Conservation (phyloP, 441 rosid species). For the Geranium incanum region DNA sequence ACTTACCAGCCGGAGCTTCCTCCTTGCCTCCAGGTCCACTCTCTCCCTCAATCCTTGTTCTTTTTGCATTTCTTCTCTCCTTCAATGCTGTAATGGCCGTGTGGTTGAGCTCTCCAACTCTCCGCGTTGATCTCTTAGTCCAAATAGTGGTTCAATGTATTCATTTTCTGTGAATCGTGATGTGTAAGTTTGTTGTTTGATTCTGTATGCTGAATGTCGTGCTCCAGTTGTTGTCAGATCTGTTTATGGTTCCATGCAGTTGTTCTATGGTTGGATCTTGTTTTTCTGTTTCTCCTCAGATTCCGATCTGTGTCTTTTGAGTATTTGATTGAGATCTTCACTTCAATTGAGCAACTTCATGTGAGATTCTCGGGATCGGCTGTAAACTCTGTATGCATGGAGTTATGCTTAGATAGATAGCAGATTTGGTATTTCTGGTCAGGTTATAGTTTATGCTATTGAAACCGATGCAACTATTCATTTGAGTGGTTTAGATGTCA, state of each 20-base stretch:
- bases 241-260: background rate
- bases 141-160: background rate
- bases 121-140: background rate
- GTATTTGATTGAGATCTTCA: background rate
- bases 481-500: background rate
- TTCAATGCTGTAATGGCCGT: background rate
- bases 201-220: background rate
- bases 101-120: background rate
- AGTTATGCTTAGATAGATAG: background rate
- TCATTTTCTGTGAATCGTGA: background rate
- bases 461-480: background rate
- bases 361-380: background rate
- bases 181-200: background rate
- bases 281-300: background rate
- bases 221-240: constrained; percentile 21
- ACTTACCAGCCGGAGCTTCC: constrained; percentile 77
- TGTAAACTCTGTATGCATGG: background rate
- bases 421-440: background rate
- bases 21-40: constrained; percentile 84
- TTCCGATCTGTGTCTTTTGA: background rate
- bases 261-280: constrained; percentile 17
- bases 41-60: background rate
- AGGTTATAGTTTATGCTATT: background rate
- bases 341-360: background rate
- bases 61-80: background rate